Conservation (phyloP, 192 early-diverging fungal species). For the Linnemannia elongata region DNA sequence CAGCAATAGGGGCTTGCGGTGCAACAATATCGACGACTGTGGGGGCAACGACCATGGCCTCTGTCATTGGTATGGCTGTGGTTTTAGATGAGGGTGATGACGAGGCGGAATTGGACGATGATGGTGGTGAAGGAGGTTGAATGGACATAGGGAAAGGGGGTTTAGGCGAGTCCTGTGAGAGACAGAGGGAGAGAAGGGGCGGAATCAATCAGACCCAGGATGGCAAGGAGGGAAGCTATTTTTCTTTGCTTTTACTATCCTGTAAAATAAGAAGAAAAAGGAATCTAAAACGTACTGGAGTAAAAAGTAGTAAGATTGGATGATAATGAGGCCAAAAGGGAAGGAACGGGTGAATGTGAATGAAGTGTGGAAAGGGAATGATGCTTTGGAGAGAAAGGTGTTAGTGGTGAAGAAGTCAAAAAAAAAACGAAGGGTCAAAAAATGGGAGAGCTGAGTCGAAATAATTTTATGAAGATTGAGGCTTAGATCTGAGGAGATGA, state of each 20-base stretch:
- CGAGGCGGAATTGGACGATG: background rate
- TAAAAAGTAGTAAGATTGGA: background rate
- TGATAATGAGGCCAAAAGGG: background rate
- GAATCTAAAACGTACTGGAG: background rate
- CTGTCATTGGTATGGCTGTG: background rate
- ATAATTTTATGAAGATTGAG: background rate
- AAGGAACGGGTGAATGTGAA: background rate
- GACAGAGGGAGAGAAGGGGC: background rate
- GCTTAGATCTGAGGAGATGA: background rate
- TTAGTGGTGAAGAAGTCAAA: background rate
- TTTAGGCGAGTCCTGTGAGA: background rate
- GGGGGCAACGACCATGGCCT: background rate
- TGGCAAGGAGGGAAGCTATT: background rate
- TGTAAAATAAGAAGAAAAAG: too few species aligned
- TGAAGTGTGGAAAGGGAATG: background rate
- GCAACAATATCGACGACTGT: background rate
- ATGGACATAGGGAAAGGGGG: background rate
- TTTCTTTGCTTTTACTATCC: background rate
- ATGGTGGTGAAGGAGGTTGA: background rate
- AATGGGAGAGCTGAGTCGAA: background rate
- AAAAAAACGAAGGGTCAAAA: constrained; percentile 2
- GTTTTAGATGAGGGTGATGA: background rate
- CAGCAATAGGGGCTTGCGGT: background rate
- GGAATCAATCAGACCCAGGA: background rate
- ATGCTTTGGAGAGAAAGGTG: background rate